Evolutionary conservation across 1,284 basidiomycete genomes (phyloP).

Genomic region (Leccinum fuscescens): DNA sequence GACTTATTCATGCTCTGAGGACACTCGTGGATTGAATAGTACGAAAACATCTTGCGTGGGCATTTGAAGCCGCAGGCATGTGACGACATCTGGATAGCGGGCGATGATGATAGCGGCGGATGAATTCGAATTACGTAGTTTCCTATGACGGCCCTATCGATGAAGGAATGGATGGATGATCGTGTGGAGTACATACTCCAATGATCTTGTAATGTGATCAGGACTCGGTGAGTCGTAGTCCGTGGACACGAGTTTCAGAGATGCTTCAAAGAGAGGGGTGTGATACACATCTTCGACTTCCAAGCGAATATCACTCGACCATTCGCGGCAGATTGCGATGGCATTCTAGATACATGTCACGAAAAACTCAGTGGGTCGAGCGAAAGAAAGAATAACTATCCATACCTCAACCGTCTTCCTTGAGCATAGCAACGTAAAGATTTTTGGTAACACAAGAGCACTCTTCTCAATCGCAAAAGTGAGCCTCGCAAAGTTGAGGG

Average conservation of each 20-base stretch:
- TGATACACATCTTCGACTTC: slow-evolving; percentile 47
- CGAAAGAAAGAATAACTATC: neutral
- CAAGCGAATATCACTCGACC: slow-evolving; percentile 46
- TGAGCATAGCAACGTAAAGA: slow-evolving; percentile 40
- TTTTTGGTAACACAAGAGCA: slow-evolving; percentile 28
- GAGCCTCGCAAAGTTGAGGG: slow-evolving; percentile 55
- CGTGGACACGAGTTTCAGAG: slow-evolving; percentile 40
- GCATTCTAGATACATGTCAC: slow-evolving; percentile 40
- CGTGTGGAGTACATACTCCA: slow-evolving; percentile 38
- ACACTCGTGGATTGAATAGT: slow-evolving; percentile 59
- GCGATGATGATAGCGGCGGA: slow-evolving; percentile 52
- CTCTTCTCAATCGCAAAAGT: slow-evolving; percentile 39
- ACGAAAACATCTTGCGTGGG: slow-evolving; percentile 43
- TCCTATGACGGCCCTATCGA: slow-evolving; percentile 22
- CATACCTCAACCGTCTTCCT: slow-evolving; percentile 40
- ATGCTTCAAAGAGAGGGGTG: slow-evolving; percentile 40
- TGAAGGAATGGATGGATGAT: neutral
- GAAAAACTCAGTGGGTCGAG: neutral
- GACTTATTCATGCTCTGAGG: slow-evolving; percentile 47
- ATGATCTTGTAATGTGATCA: slow-evolving; percentile 37
- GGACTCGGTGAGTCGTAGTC: slow-evolving; percentile 40
- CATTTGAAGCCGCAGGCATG: slow-evolving; percentile 47
- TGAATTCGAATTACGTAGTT: slow-evolving; percentile 26
- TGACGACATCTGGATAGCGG: slow-evolving; percentile 57
- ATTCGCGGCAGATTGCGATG: slow-evolving; percentile 46